Evolutionary conservation across 345 rosid genomes (phyloP).

Genomic region (Aquilaria malaccensis): DNA sequence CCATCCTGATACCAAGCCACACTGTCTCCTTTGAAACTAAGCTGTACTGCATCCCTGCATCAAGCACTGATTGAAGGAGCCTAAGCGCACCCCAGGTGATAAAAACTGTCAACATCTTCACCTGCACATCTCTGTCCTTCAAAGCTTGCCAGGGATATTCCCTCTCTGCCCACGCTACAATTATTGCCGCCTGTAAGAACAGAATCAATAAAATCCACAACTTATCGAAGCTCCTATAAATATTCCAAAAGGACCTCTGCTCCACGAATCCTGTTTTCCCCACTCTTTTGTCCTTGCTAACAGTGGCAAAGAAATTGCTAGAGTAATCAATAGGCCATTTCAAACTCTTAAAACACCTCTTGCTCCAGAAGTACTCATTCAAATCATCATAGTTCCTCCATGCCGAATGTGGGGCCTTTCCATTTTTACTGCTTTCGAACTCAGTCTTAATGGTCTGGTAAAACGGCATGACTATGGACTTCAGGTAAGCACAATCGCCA

Average conservation of each 20-base stretch:
- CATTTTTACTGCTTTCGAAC: conserved; percentile 57
- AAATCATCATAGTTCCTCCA: conserved; percentile 96
- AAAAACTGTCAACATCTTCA: conserved; percentile 66
- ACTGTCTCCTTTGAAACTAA: conserved; percentile 60
- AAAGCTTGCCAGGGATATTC: conserved; percentile 49
- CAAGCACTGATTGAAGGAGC: conserved; percentile 66
- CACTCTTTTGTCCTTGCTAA: conserved; percentile 34
- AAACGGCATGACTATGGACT: conserved; percentile 53
- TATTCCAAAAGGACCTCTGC: conserved; percentile 80
- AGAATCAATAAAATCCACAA: conserved; percentile 71
- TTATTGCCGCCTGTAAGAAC: conserved; percentile 63
- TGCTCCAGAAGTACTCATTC: conserved; percentile 86
- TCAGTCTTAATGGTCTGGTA: conserved; percentile 53
- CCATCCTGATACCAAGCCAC: conserved; percentile 66
- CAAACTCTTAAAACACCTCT: conserved; percentile 64
- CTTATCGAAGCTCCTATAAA: conserved; percentile 75
- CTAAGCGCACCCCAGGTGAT: conserved; percentile 78
- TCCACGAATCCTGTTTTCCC: conserved; percentile 93
- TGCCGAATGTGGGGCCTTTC: conserved; percentile 65
- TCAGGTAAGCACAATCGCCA: conserved; percentile 58
- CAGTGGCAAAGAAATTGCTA: conserved; percentile 41
- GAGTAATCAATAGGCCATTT: conserved; percentile 60
- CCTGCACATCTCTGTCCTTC: conserved; percentile 46
- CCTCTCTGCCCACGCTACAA: conserved; percentile 63
- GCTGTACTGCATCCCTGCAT: conserved; percentile 84